Percentiles rank a stretch among this genome's conserved stretches.
Evolutionary conservation across 2,329 filamentous ascomycete genomes (phyloP).

Genomic region (Ascochyta viciae-villosae): DNA sequence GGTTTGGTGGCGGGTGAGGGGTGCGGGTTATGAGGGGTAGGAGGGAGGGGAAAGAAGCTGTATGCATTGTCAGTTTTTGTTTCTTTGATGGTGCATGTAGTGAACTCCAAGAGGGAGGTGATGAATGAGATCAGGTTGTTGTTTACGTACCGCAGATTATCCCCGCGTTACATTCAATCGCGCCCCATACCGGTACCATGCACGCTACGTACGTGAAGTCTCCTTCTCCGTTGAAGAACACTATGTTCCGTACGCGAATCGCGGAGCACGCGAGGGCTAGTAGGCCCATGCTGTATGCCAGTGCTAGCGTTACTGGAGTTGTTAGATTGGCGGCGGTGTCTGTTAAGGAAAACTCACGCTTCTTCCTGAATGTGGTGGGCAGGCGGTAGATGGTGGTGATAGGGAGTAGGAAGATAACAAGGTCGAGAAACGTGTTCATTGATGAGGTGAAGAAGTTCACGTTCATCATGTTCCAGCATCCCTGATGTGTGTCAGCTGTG

Average conservation of each 20-base stretch:
- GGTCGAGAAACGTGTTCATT: not conserved
- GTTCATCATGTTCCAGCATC: conserved; percentile 2
- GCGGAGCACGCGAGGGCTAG: not conserved
- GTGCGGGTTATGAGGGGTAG: not conserved
- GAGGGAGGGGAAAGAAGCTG: not conserved
- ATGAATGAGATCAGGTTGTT: too few relatives aligned
- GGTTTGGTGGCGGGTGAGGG: not conserved
- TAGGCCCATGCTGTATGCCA: not conserved
- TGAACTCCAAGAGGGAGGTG: too few relatives aligned
- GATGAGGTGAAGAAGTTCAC: conserved; percentile 1
- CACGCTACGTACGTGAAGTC: not conserved
- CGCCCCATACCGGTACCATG: not conserved
- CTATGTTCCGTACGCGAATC: not conserved
- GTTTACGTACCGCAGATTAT: not conserved
- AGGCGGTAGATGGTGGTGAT: not conserved
- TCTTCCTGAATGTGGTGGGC: not conserved
- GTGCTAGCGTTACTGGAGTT: not conserved
- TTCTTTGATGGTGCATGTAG: too few relatives aligned
- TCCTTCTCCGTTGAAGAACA: not conserved
- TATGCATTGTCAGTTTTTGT: not conserved
- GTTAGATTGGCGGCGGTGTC: not conserved
- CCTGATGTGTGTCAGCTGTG: not conserved
- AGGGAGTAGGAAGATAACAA: not conserved
- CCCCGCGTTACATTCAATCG: not conserved
- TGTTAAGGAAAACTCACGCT: not conserved